phyloP scores from a whole-genome alignment of 2,329 filamentous ascomycete genomes.

The Ceratocystis albifundus region DNA sequence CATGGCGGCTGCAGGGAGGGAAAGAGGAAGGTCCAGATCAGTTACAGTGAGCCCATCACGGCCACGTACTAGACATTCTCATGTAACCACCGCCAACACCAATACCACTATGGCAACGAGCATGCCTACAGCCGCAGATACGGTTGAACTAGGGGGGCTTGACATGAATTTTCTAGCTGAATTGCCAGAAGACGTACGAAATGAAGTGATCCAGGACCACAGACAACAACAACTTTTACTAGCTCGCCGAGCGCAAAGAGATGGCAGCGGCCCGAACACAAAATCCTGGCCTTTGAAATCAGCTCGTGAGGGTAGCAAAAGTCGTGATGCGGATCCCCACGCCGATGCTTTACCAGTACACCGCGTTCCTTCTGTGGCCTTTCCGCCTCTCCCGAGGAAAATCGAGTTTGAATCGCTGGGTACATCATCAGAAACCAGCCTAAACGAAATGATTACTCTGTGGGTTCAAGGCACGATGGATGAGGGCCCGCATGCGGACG shows the following conservation, averaged over 20 bases:
- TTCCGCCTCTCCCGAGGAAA: constrained; percentile 38
- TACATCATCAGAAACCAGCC: constrained; percentile 41
- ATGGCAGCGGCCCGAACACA: not conserved
- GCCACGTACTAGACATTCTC: not conserved
- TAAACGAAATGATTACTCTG: constrained; percentile 60
- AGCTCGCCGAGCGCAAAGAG: not conserved
- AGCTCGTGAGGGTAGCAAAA: not conserved
- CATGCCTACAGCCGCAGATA: constrained; percentile 29
- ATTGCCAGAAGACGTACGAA: constrained; percentile 67
- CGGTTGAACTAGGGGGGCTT: constrained; percentile 32
- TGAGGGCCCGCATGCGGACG: constrained; percentile 60
- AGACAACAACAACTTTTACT: constrained; percentile 33
- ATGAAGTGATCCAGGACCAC: constrained; percentile 68
- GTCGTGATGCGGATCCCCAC: not conserved
- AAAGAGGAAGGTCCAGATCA: not conserved
- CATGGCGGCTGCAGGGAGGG: constrained; percentile 3
- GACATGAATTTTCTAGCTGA: constrained; percentile 68
- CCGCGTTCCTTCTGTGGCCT: constrained; percentile 31
- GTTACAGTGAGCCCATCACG: constrained; percentile 16
- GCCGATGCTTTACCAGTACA: not conserved
- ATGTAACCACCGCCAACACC: constrained; percentile 17
- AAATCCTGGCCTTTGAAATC: not conserved
- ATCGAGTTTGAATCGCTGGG: constrained; percentile 37
- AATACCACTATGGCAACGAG: constrained; percentile 24
- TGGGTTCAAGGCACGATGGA: constrained; percentile 67